Percentiles rank a stretch among this genome's conserved stretches.
Evolutionary conservation across 202 grass and related monocot genomes (phyloP).

Genomic region (Digitaria exilis): DNA sequence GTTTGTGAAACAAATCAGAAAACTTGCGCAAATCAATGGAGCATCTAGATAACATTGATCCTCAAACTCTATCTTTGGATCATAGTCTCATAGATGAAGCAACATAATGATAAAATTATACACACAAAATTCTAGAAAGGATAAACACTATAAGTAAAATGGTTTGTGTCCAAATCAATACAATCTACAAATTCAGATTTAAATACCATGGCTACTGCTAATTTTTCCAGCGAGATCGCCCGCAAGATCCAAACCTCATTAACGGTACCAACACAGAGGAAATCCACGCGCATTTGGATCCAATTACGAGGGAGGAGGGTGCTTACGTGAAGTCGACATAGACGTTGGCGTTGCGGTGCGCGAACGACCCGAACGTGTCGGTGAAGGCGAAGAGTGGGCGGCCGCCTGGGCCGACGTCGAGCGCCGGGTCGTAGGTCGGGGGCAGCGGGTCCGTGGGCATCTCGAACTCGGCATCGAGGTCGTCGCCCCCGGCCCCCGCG

Average conservation of each 20-base stretch:
- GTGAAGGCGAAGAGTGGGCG: constrained; percentile 92
- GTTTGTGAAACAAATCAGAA: not conserved
- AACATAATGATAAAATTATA: not conserved
- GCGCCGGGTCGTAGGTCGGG: constrained; percentile 67
- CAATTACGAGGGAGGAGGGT: constrained; percentile 3
- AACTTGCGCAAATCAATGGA: not conserved
- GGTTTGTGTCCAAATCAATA: not conserved
- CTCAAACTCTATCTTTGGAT: not conserved
- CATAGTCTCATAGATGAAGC: not conserved
- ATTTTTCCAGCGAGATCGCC: not conserved
- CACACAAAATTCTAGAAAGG: not conserved
- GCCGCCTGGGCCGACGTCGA: constrained; percentile 85
- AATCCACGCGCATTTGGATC: constrained; percentile 10
- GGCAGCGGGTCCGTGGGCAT: constrained; percentile 80
- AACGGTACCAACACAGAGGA: not conserved
- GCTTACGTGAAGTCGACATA: constrained; percentile 87
- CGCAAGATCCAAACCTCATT: not conserved
- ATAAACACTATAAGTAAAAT: not conserved
- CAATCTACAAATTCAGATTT: constrained; percentile 3
- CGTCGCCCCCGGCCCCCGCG: constrained; percentile 46
- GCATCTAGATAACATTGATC: not conserved
- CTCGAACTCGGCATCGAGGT: constrained; percentile 64
- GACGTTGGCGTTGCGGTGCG: constrained; percentile 53
- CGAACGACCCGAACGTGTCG: constrained; percentile 66
- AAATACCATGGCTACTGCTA: not conserved